Base-by-base conservation (phyloP, 2,329 filamentous ascomycete genomes). In the Byssoonygena ceratinophila region DNA sequence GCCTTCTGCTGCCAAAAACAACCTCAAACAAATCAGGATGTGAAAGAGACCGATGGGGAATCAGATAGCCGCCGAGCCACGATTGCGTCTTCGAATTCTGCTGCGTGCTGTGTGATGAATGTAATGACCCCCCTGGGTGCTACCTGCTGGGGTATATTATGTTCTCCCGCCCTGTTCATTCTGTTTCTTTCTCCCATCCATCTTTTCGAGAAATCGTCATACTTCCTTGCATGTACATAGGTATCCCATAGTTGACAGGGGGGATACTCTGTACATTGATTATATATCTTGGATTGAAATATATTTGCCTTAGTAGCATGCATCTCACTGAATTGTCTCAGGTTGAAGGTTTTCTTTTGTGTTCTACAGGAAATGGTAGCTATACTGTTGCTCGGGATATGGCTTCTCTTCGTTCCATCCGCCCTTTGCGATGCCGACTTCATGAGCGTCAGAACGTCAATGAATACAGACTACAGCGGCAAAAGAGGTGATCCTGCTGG, bases 341-440 rank as follows among this genome's bases (percentile, higher is more conserved):
- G 14, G 5, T 48, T 40, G 46, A 40, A 29, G 4, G 23, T 29
- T 16, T 31, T 41, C n/a, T 32, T 27, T 40, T 2, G 31, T 20
- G 23, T 16, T n/a, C n/a, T n/a, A n/a, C 16, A 22, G 37, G 25
- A 49, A 31, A 53, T 49, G 51, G n/a, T 53, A 34, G 46, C 45
- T 4, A 29, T 23, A 20, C 12, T 54, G 25, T n/a, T 45, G 11
- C 23, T 54, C 11, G 40, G 20, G 39, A 9, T 51, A 54, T 54
- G 52, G 46, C 52, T 54, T 40, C 27, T 48, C 9, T 18, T 45
- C 25, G 7, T 34, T 44, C 57, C 32, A 55, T 51, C 58, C 55
- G 57, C 54, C 54, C 52, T 53, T 51, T 54, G 47, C 46, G 53
- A 56, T 34, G 47, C 50, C 11, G 55, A 56, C 36, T 58, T 57